Evolutionary conservation across 768 basidiomycete genomes (phyloP).

Genomic region (Clavaria fumosa): DNA sequence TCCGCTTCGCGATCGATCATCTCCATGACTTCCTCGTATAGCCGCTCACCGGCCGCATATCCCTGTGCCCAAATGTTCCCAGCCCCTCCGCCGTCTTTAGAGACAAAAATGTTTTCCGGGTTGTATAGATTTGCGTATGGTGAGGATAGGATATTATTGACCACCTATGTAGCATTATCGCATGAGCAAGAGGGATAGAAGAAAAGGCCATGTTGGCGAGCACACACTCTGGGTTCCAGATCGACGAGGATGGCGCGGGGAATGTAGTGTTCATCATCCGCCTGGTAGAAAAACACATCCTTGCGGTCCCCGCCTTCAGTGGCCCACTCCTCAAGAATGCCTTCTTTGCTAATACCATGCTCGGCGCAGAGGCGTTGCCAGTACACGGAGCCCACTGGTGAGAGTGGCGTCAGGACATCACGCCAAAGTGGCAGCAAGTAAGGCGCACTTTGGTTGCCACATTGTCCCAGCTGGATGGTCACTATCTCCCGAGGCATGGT

Average conservation of each 20-base stretch:
- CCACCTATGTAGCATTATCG: conserved; percentile 45
- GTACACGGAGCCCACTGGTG: conserved; percentile 88
- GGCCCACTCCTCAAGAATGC: conserved; percentile 94
- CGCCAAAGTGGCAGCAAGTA: too few species aligned
- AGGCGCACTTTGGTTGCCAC: conserved; percentile 75
- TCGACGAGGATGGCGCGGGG: conserved; percentile 94
- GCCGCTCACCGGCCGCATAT: conserved; percentile 73
- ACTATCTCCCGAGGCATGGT: conserved; percentile 78
- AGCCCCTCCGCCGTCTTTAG: conserved; percentile 95
- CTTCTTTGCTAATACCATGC: conserved; percentile 93
- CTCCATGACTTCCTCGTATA: conserved; percentile 96
- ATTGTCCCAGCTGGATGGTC: conserved; percentile 78
- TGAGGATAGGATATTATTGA: conserved; percentile 84
- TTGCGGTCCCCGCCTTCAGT: conserved; percentile 92
- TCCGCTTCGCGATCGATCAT: conserved; percentile 98
- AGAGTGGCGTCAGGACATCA: too few species aligned
- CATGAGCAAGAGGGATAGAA: conserved; percentile 3
- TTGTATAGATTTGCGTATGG: conserved; percentile 89
- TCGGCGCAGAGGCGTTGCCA: conserved; percentile 98
- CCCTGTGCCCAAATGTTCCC: conserved; percentile 99
- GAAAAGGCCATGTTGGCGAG: too few species aligned
- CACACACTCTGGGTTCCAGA: conserved; percentile 81
- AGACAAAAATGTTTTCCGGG: conserved; percentile 93
- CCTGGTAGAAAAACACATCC: conserved; percentile 99
- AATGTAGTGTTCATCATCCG: conserved; percentile 99